phyloP scores from a whole-genome alignment of 2,329 filamentous ascomycete genomes.

The Fusarium sp. region DNA sequence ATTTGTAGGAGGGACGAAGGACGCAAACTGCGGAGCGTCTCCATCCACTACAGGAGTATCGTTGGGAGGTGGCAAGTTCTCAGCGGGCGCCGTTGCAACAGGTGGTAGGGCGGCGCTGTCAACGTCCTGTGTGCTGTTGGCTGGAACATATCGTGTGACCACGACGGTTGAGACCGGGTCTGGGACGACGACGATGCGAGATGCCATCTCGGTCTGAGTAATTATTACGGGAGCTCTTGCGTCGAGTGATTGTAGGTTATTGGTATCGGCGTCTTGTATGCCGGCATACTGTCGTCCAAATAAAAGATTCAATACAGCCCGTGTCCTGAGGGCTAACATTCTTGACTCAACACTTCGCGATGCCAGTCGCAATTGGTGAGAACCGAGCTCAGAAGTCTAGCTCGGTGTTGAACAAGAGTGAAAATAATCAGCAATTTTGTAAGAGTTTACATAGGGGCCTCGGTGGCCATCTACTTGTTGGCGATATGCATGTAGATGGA shows the following conservation, averaged over 20 bases:
- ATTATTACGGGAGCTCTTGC: slow-evolving; percentile 31
- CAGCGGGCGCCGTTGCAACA: slow-evolving; percentile 22
- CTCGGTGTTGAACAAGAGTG: slow-evolving; percentile 20
- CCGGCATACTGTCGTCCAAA: slow-evolving; percentile 66
- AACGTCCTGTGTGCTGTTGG: slow-evolving; percentile 20
- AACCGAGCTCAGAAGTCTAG: slow-evolving; percentile 23
- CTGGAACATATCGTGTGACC: slow-evolving; percentile 33
- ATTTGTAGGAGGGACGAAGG: slow-evolving; percentile 26
- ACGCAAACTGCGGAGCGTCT: slow-evolving; percentile 31
- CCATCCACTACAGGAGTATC: slow-evolving; percentile 17
- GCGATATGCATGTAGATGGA: slow-evolving; percentile 44
- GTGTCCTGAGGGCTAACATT: slow-evolving; percentile 56
- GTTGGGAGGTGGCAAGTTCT: slow-evolving; percentile 10
- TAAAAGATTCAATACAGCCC: slow-evolving; percentile 63
- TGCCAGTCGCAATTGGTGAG: slow-evolving; percentile 43
- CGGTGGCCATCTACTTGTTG: slow-evolving; percentile 42
- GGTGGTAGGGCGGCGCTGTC: slow-evolving; percentile 8
- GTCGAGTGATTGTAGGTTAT: slow-evolving; percentile 32
- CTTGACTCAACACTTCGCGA: slow-evolving; percentile 52
- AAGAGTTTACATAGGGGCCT: slow-evolving; percentile 40
- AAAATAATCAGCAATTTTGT: slow-evolving; percentile 25
- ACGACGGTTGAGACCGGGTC: slow-evolving; percentile 32
- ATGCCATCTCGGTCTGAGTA: slow-evolving; percentile 36
- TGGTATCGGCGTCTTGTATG: slow-evolving; percentile 50
- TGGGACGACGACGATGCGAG: slow-evolving; percentile 27